A percentile compares a stretch with the other conserved stretches of the same genome.
Conservation (phyloP, 192 early-diverging fungal genomes). For the Backusella morwellensis region DNA sequence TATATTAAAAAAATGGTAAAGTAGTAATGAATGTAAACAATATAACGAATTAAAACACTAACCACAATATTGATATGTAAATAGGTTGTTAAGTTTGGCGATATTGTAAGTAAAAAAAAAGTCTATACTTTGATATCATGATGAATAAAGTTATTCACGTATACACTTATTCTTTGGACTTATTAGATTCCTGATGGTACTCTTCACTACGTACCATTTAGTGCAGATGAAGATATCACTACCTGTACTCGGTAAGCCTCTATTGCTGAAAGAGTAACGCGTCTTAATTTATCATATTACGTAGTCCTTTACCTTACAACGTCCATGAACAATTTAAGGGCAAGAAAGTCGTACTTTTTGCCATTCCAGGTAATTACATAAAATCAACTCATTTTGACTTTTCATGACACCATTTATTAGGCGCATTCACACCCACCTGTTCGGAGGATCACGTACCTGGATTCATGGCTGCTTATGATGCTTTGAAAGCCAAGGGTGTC, state of each 20-base stretch:
- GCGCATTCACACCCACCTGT: slow-evolving; percentile 65
- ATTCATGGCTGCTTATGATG: slow-evolving; percentile 49
- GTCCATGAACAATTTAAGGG: slow-evolving; percentile 51
- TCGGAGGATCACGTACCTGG: slow-evolving; percentile 66
- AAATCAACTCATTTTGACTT: background rate
- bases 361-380: slow-evolving; percentile 44
- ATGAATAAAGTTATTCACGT: background rate
- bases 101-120: background rate
- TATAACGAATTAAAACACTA: background rate
- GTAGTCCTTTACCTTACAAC: slow-evolving; percentile 30
- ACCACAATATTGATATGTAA: background rate
- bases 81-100: background rate
- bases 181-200: slow-evolving; percentile 33
- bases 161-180: background rate
- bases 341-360: slow-evolving; percentile 66
- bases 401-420: slow-evolving; percentile 3
- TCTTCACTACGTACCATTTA: slow-evolving; percentile 13
- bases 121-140: background rate
- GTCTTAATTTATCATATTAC: background rate
- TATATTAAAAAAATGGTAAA: background rate
- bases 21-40: background rate
- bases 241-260: slow-evolving; percentile 33
- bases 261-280: background rate
- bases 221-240: slow-evolving; percentile 31
- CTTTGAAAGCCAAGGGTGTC: slow-evolving; percentile 68